Base-by-base conservation (phyloP, 192 early-diverging fungal species). In the Entophlyctis helioformis region DNA sequence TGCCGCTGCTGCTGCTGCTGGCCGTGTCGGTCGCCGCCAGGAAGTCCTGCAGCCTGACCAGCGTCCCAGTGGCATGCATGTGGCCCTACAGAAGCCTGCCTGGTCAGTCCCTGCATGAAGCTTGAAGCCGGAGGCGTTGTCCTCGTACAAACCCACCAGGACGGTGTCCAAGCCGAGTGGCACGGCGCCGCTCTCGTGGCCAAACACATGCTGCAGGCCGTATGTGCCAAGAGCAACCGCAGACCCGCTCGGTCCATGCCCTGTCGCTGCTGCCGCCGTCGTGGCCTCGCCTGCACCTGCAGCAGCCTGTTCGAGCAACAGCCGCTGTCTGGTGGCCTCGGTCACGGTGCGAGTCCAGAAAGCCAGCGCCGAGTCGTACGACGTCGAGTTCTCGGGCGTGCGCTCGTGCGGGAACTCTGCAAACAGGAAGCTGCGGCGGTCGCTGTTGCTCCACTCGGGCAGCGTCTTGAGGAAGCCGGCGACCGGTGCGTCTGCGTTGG, bases 121-220 rank as follows among this genome's bases (percentile, higher is more conserved):
- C 25, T 27, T 9, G 10, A 28, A 26, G n/a, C 7, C 25, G 3
- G 7, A 3, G 37, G 34, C 4, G 3, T 46, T 18, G 5, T 5
- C 7, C 39, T 32, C 33, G 11, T n/a, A 15, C 15, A 24, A 10
- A 5, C 46, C 1, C 23, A 51, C 56, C 47, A 57, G 15, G 12
- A 57, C 56, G 12, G 40, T 28, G 21, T 40, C 42, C 42, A 57
- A 35, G 22, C 56, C 48, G 21, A 36, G 41, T 15, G 56, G 56
- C 12, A 27, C 19, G 3, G 46, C 13, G 3, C 56, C 42, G 0
- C 40, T n/a, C 32, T 43, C 36, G 10, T 24, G n/a, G n/a, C n/a
- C 12, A 33, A 57, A 57, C 35, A 38, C 44, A 6, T 9, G 27
- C 24, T 57, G 48, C 33, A 57, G 22, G 11, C 48, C 32, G 8